Base-by-base conservation (phyloP, 2,329 filamentous ascomycete genomes). In the Fusarium chlamydosporum region DNA sequence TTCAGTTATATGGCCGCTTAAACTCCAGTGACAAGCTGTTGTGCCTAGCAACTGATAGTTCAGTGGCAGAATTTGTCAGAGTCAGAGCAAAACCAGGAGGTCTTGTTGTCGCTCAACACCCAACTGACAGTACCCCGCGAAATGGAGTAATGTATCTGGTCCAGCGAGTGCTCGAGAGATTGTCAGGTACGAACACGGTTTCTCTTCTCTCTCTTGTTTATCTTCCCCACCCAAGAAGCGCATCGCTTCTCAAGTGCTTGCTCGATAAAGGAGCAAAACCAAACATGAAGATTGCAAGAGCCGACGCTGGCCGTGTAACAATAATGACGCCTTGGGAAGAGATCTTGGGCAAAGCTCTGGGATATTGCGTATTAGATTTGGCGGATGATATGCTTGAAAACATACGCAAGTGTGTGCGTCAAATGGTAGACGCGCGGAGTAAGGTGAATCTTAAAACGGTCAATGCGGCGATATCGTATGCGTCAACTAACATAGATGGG, bases 261-360 rank as follows among this genome's bases (percentile, higher is more conserved):
- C 61, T 65, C 0, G 47, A 50, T 0, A 50, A 8, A 18, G 55
- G 62, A 27, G 54, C 42, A 27, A 33, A 65, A 2, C 61, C 55
- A 3, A 65, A 61, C 1, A 20, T n/a, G 4, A 4, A 2, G 2
- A 20, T 1, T 4, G 20, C 10, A 3, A n/a, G 20, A 1, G 4
- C 3, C 6, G 13, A 4, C 4, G 3, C 6, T 4, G 3, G 7
- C 18, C 7, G 11, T n/a, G 2, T 11, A 3, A 7, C 4, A n/a
- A 4, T 33, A n/a, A 1, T 18, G 6, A 60, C 61, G 3, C 12
- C 42, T 0, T 65, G 62, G 62, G 62, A 65, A 8, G n/a, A n/a
- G n/a, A n/a, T n/a, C n/a, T n/a, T n/a, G n/a, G n/a, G n/a, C n/a
- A n/a, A n/a, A n/a, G n/a, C n/a, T n/a, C n/a, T n/a, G n/a, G n/a